Evolutionary conservation across 2,329 filamentous ascomycete genomes (phyloP), one percentile per base, ranked within the genome.

Genomic region (Fusarium sp.): DNA sequence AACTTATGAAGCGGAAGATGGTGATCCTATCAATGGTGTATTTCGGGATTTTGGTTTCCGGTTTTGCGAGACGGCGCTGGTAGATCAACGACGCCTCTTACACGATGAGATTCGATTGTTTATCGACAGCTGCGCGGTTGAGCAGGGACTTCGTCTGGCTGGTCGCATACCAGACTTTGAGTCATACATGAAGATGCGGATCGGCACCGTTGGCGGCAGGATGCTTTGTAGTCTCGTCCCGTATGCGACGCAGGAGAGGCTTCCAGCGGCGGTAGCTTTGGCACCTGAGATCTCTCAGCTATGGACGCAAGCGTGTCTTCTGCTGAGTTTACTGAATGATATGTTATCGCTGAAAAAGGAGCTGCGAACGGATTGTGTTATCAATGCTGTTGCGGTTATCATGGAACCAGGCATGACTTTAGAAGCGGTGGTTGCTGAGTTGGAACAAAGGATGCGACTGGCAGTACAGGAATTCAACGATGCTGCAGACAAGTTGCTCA

Each of bases 341-440:
- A 34, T 75, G 5, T 49, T 79, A 9, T 79, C 77, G 1, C 46
- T 79, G 28, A 78, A 76, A 51, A 79, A 79, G 63, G 77, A 79
- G 51, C 55, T 79, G 38, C 22, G 49, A 17, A 65, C 69, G 4
- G 68, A 50, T 17, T 76, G 77, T 51, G 66, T 73, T 24, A 71
- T 79, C 54, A 79, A 78, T 36, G 76, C 73, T 24, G 68, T 79
- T 15, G 57, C 75, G 3, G 50, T 73, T 31, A 62, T 77, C 8
- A 58, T 79, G 53, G 39, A 59, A 14, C 62, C 69, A 31, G 72
- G 59, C 8, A 72, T 54, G 44, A 52, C 58, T 2, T 34, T 77
- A n/a, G 72, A 73, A 21, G 61, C 60, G 6, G 70, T 71, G 8
- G 67, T 77, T n/a, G 39, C 42, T 9, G 57, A 75, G 39, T 26